Conservation (phyloP, 805 yeast species). For the Kluyveromyces siamensis region DNA sequence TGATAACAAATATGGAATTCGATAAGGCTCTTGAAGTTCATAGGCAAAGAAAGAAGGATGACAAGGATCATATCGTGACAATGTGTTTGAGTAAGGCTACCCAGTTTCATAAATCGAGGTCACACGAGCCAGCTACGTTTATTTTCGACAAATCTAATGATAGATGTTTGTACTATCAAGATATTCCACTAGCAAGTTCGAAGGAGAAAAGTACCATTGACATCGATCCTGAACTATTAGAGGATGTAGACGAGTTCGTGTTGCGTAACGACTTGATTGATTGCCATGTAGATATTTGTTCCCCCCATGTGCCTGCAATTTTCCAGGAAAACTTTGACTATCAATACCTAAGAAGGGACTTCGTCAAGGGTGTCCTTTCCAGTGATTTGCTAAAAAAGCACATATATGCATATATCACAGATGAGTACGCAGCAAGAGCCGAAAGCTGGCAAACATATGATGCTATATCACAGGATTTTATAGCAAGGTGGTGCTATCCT, state of each 20-base stretch:
- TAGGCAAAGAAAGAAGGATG: slow-evolving; percentile 56
- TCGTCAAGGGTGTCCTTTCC: slow-evolving; percentile 81
- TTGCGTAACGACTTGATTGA: slow-evolving; percentile 90
- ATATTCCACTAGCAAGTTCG: slow-evolving; percentile 49
- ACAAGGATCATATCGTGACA: slow-evolving; percentile 87
- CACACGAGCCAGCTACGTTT: slow-evolving; percentile 79
- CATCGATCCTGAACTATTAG: slow-evolving; percentile 78
- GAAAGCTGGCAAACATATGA: slow-evolving; percentile 91
- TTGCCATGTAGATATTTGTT: slow-evolving; percentile 92
- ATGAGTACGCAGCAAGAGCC: slow-evolving; percentile 88
- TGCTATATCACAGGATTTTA: slow-evolving; percentile 80
- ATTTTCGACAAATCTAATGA: slow-evolving; percentile 64
- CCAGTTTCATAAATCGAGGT: slow-evolving; percentile 76
- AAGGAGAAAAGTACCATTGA: slow-evolving; percentile 41
- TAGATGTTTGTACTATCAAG: slow-evolving; percentile 79
- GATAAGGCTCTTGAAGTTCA: slow-evolving; percentile 66
- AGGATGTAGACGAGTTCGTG: slow-evolving; percentile 61
- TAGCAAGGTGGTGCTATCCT: slow-evolving; percentile 91
- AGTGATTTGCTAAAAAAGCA: slow-evolving; percentile 86
- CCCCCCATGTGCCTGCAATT: slow-evolving; percentile 89
- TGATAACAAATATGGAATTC: slow-evolving; percentile 85
- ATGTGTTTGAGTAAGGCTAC: slow-evolving; percentile 86
- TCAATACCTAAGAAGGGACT: slow-evolving; percentile 76
- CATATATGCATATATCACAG: slow-evolving; percentile 78
- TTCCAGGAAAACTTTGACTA: slow-evolving; percentile 96